Evolutionary conservation across 1,139 yeast genomes (phyloP), one percentile per base, ranked within the genome.

Genomic region (Candida sp.): DNA sequence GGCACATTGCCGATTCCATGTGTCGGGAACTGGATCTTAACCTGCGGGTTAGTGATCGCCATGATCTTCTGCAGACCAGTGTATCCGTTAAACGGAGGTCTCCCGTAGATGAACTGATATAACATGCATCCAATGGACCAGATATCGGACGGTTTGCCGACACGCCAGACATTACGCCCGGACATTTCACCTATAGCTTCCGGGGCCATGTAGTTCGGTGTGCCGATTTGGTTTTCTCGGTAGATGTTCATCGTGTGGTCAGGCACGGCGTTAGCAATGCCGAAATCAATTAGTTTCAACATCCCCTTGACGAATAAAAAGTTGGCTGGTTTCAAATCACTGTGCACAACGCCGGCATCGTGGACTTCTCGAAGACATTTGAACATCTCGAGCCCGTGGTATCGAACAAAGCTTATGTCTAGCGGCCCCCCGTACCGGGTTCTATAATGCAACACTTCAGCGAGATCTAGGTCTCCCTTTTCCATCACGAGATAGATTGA

Each of bases 71-170:
- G 92, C 52, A 88, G 85, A 1, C 96, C 96, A 33, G 86, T 83
- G 60, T 84, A 90, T 1, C 80, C 78, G 0, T 92, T 97, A 72
- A 91, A 93, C 1, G 99, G 99, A 2, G 98, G 96, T 56, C 80
- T 81, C 0, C 98, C 98, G 63, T 94, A 94, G 3, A 93, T 83
- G 97, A 96, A 91, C 69, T 94, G 98, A 69, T 93, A 94, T 3
- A 94, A 78, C 5, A 94, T 94, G 67, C 99, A 92, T 0, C 99
- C 99, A 70, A 97, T 89, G 23, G 98, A 92, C 99, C 99, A 94
- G 9, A 96, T 86, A 72, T 94, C 99, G 1, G 98, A 89, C 0
- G 99, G 97, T 62, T 86, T 88, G 1, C 99, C 98, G 6, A 93
- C 96, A 65, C 85, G 90, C 96, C 96, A 88, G 50, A 87, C 84